Base-by-base conservation (phyloP, 176 grass and related monocot genomes). In the Oryza australiensis region DNA sequence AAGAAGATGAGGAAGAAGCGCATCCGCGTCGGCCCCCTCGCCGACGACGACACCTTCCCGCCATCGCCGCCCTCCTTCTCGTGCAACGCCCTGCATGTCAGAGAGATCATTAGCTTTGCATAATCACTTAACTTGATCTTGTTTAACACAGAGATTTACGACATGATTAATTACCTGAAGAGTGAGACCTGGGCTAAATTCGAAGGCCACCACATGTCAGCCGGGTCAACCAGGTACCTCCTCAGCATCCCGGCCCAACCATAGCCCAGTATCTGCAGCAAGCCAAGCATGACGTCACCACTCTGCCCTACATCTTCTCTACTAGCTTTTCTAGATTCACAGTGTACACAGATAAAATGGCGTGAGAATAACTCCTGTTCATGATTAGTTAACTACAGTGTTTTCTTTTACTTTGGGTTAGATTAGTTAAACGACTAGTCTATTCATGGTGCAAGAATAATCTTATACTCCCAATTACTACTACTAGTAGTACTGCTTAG, bases 151-250 rank as follows among this genome's bases (percentile, higher is more conserved):
- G 27, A 4, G 4, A 12, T 62, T 14, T 38, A 20, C 13, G 3
- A 55, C 11, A 3, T 65, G 9, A 9, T 77, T 78, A 97, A 8
- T 77, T 78, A 97, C 94, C 91, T 94, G 87, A 94, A 94, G 67
- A 97, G 92, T n/a, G 94, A 94, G 80, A 97, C 94, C 78, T 97
- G 94, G 57, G 92, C 94, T 23, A 97, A 92, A 66, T 97, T 97
- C 33, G 94, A 97, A 83, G 94, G 94, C 94, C 94, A 97, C 94
- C 94, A 97, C 94, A 97, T 97, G 41, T 97, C 94, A 3, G 87
- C 94, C 60, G 94, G 94, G n/a, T 97, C 92, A n/a, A 97, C 94
- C 24, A 97, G 83, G 77, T 92, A 97, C 76, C 91, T 92, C 79
- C 94, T 83, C 29, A 94, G 84, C 89, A 97, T 82, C 26, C 94